Evolutionary conservation across 495 filamentous ascomycete species (phyloP).

Genomic region (Penicillium malachiteum): DNA sequence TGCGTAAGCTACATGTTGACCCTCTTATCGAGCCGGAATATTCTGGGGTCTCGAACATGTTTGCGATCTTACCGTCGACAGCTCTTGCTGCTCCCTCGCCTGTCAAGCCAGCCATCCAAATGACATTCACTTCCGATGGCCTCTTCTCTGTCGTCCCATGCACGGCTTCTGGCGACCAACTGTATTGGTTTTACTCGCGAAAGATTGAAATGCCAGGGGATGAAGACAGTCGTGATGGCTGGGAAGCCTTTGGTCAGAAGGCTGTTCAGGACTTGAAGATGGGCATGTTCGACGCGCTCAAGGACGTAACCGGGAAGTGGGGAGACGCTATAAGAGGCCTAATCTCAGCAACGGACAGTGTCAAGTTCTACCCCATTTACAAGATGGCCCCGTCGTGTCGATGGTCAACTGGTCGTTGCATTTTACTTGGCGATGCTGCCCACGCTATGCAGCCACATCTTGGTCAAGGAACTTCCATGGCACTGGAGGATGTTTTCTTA

Average conservation of each 20-base stretch:
- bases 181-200: slow-evolving; percentile 29
- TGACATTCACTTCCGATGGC: slow-evolving; percentile 46
- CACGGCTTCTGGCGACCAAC: slow-evolving; percentile 9
- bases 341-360: slow-evolving; percentile 30
- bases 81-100: slow-evolving; percentile 3
- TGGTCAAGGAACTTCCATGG: slow-evolving; percentile 45
- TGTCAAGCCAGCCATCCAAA: slow-evolving; percentile 11
- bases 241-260: slow-evolving; percentile 35
- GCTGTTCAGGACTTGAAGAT: neutral
- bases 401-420: slow-evolving; percentile 36
- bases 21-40: slow-evolving; percentile 27
- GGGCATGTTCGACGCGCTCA: slow-evolving; percentile 19
- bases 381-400: slow-evolving; percentile 39
- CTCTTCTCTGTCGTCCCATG: slow-evolving; percentile 46
- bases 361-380: slow-evolving; percentile 52
- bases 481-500: slow-evolving; percentile 42
- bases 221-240: slow-evolving; percentile 32
- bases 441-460: slow-evolving; percentile 47
- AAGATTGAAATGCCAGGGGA: slow-evolving; percentile 20
- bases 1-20: slow-evolving; percentile 27
- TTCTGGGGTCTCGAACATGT: slow-evolving; percentile 37
- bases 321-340: slow-evolving; percentile 38
- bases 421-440: slow-evolving; percentile 41
- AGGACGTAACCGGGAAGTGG: slow-evolving; percentile 40
- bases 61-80: slow-evolving; percentile 35